A percentile compares a stretch with the other conserved stretches of the same genome.
Evolutionary conservation across 208 protist species (phyloP).

Genomic region (Phytomonas sp.): DNA sequence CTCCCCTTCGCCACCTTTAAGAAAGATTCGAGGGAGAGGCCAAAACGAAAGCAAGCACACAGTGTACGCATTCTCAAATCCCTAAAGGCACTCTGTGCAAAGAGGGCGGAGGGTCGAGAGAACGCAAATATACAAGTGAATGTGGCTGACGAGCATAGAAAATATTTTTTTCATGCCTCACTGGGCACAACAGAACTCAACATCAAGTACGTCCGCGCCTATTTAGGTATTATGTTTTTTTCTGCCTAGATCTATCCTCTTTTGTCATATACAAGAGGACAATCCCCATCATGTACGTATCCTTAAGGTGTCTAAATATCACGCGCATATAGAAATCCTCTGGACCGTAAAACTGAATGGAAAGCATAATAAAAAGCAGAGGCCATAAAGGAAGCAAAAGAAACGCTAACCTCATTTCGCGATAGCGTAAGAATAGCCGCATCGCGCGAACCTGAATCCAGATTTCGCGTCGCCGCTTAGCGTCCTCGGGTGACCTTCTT

Average conservation of each 20-base stretch:
- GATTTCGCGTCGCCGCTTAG: background rate
- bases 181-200: background rate
- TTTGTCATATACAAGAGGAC: constrained; percentile 48
- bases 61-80: background rate
- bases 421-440: constrained; percentile 41
- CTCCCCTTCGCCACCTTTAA: background rate
- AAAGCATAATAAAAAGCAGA: constrained; percentile 25
- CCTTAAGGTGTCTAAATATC: constrained; percentile 30
- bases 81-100: background rate
- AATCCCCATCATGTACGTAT: constrained; percentile 33
- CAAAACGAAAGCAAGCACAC: background rate
- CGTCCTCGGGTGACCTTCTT: no score
- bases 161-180: background rate
- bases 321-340: constrained; percentile 60
- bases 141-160: background rate
- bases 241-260: background rate
- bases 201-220: background rate
- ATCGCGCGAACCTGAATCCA: background rate
- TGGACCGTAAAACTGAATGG: constrained; percentile 29
- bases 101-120: background rate
- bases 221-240: background rate
- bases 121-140: background rate
- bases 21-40: background rate
- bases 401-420: constrained; percentile 39
- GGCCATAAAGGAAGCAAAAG: constrained; percentile 28